These are phyloP conservation scores for Tolypocladium nubicola DNA, from an alignment of 2,329 filamentous ascomycete species.

Conservation along the genomic window DNA sequence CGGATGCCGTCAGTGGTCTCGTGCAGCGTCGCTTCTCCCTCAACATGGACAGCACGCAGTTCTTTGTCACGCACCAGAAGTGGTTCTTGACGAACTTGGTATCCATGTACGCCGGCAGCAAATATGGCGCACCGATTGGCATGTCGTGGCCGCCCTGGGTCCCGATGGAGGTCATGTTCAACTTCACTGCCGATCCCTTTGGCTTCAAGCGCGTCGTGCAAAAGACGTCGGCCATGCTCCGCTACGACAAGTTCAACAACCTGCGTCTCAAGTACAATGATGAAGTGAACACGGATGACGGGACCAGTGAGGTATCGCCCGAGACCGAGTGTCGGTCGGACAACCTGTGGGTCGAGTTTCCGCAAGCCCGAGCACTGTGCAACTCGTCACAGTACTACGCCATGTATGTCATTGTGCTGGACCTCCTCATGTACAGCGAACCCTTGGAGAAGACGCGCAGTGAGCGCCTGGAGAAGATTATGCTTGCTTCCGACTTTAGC, in stretches of 20 bases:
- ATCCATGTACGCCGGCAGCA: slow-evolving; percentile 88
- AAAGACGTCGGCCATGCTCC: slow-evolving; percentile 86
- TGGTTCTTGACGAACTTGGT: slow-evolving; percentile 76
- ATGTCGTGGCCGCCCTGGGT: slow-evolving; percentile 97
- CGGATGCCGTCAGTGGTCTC: slow-evolving; percentile 85
- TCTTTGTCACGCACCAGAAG: slow-evolving; percentile 93
- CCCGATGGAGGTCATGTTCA: slow-evolving; percentile 96
- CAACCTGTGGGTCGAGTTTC: slow-evolving; percentile 94
- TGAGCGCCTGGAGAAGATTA: slow-evolving; percentile 94
- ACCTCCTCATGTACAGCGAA: slow-evolving; percentile 92
- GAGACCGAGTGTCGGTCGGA: slow-evolving; percentile 77
- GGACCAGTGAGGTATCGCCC: slow-evolving; percentile 32
- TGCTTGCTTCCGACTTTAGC: slow-evolving; percentile 97
- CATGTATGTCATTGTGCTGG: slow-evolving; percentile 94
- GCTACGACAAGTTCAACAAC: slow-evolving; percentile 98
- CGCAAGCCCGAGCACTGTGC: slow-evolving; percentile 85
- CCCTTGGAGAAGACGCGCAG: slow-evolving; percentile 94
- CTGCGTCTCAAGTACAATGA: slow-evolving; percentile 95
- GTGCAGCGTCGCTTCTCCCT: slow-evolving; percentile 91
- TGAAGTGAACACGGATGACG: slow-evolving; percentile 63
- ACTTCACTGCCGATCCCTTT: slow-evolving; percentile 86
- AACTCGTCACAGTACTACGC: slow-evolving; percentile 97
- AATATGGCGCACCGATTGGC: slow-evolving; percentile 75
- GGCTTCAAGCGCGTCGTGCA: slow-evolving; percentile 98
- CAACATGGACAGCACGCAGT: slow-evolving; percentile 95